These are phyloP conservation scores for Apiospora sp. DNA, from an alignment of 2,329 filamentous ascomycete species.

Conservation along the genomic window DNA sequence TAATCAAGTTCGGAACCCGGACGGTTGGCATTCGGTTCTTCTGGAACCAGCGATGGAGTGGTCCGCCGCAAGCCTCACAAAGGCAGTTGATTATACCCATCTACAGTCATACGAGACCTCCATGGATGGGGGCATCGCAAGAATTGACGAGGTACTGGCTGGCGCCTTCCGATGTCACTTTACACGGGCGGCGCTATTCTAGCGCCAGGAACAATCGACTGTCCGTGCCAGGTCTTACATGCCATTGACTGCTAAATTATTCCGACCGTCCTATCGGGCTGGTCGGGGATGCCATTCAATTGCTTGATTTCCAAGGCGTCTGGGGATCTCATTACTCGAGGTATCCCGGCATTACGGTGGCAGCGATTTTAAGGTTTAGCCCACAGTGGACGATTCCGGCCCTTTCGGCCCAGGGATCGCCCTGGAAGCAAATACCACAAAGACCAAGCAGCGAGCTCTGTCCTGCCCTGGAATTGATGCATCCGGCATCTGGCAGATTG, in stretches of 20 bases:
- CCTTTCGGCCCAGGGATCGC: background rate
- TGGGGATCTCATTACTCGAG: background rate
- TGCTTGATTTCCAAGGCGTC: background rate
- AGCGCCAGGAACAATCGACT: background rate
- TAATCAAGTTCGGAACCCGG: background rate
- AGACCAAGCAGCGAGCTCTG: background rate
- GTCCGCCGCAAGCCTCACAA: background rate
- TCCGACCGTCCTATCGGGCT: background rate
- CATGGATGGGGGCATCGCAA: background rate
- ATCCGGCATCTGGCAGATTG: background rate
- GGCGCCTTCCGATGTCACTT: background rate
- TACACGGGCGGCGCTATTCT: slow-evolving; percentile 5
- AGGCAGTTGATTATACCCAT: background rate
- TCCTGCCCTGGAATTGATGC: background rate
- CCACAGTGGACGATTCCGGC: slow-evolving; percentile 5
- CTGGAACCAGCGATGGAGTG: background rate
- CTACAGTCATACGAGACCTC: background rate
- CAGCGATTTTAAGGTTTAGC: slow-evolving; percentile 9
- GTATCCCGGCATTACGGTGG: background rate
- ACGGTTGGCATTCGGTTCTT: background rate
- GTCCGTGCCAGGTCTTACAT: background rate
- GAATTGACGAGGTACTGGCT: background rate
- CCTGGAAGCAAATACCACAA: background rate
- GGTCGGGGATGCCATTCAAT: background rate
- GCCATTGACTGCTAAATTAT: background rate